A percentile compares a stretch with the other conserved stretches of the same genome.
Evolutionary conservation across 164 flowering plant genomes (phyloP).

Genomic region (Chimonanthus salicifolius): DNA sequence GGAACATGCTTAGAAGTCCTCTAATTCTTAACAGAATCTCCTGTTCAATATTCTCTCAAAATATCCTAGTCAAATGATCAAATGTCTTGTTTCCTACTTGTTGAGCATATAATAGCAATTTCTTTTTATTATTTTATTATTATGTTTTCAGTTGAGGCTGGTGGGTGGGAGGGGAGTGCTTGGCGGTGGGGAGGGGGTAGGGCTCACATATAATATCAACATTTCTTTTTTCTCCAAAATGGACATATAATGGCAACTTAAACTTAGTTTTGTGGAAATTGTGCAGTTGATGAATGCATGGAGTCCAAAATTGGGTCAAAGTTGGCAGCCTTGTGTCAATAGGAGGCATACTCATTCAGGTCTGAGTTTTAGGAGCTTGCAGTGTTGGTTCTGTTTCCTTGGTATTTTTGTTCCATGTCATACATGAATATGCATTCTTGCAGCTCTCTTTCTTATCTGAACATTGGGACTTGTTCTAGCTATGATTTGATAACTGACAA

Average conservation of each 20-base stretch:
- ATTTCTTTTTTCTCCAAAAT: neutral
- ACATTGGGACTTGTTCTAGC: no score
- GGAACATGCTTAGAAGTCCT: no score
- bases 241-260: neutral
- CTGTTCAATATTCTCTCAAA: no score
- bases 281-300: conserved; percentile 67
- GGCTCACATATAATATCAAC: neutral
- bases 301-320: conserved; percentile 44
- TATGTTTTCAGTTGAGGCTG: no score
- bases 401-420: neutral
- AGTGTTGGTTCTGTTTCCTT: neutral
- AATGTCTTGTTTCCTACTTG: neutral
- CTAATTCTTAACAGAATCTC: no score
- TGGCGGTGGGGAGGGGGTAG: no score
- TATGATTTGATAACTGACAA: no score
- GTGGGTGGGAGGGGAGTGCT: no score
- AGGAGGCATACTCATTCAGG: conserved; percentile 44
- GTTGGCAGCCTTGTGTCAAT: conserved; percentile 69
- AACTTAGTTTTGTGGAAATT: conserved; percentile 2
- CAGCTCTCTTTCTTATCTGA: no score
- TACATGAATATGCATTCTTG: no score
- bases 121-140: neutral
- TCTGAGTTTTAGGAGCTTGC: conserved; percentile 20
- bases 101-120: neutral
- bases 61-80: neutral